phyloP scores from a whole-genome alignment of 768 basidiomycete species.

The Lactarius akahatsu region DNA sequence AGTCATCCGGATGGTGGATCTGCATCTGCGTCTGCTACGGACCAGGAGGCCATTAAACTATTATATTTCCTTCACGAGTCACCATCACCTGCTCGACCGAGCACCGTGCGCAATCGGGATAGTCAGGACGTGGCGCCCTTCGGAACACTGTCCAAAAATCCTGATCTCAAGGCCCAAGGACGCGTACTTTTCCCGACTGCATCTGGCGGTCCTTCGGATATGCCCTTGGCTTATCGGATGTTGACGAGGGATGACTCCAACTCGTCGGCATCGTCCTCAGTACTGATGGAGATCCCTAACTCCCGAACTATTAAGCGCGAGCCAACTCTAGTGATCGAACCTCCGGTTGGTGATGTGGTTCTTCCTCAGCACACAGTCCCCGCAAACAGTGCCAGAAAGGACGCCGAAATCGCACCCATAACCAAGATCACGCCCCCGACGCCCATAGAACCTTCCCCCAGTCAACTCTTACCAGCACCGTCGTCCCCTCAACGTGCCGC shows the following conservation, averaged over 20 bases:
- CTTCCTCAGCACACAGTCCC: constrained; percentile 15
- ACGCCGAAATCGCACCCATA: constrained; percentile 9
- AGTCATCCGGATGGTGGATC: constrained; percentile 33
- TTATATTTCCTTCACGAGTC: constrained; percentile 85
- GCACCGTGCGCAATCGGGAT: constrained; percentile 46
- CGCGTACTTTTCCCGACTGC: constrained; percentile 63
- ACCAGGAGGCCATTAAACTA: constrained; percentile 83
- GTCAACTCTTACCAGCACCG: constrained; percentile 23
- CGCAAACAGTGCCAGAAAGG: not conserved
- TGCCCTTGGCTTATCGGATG: constrained; percentile 25
- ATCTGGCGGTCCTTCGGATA: constrained; percentile 30
- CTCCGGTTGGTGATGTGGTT: constrained; percentile 15
- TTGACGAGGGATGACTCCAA: constrained; percentile 39
- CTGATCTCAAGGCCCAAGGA: constrained; percentile 57
- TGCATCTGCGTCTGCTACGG: constrained; percentile 48
- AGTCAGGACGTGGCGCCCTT: constrained; percentile 55
- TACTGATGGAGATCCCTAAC: constrained; percentile 14
- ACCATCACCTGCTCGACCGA: constrained; percentile 71
- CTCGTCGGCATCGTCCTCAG: constrained; percentile 40
- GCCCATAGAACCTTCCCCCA: constrained; percentile 21
- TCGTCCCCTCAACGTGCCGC: constrained; percentile 22
- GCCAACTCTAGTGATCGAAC: constrained; percentile 15
- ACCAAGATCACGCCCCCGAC: constrained; percentile 29
- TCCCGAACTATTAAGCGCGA: constrained; percentile 18
- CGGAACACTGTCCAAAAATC: constrained; percentile 52